A percentile compares a stretch with the other conserved stretches of the same genome.
phyloP scores from a whole-genome alignment of 495 filamentous ascomycete species.

The Penicillium simplicissimum region DNA sequence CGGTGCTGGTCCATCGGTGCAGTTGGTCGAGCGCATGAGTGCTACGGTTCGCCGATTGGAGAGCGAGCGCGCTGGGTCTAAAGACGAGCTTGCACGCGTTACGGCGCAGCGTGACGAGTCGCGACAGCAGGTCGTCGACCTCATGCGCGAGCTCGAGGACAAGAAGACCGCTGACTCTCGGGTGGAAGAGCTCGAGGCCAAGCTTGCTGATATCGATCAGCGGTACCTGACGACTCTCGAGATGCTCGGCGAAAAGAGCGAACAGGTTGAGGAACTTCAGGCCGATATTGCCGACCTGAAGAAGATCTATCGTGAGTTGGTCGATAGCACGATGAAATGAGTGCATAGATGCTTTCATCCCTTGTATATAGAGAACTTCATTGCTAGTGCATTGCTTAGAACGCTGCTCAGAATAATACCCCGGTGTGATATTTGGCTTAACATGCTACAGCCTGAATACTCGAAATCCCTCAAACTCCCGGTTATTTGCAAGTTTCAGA shows the following conservation, averaged over 20 bases:
- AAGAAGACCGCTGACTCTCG: constrained; percentile 59
- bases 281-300: constrained; percentile 92
- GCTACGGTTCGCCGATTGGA: constrained; percentile 88
- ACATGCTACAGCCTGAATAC: no score
- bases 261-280: constrained; percentile 85
- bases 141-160: constrained; percentile 83
- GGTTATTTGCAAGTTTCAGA: no score
- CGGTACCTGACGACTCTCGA: constrained; percentile 89
- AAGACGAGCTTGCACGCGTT: constrained; percentile 81
- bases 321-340: constrained; percentile 78
- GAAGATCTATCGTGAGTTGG: constrained; percentile 89
- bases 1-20: constrained; percentile 88
- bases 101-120: constrained; percentile 85
- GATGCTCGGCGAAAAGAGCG: constrained; percentile 96
- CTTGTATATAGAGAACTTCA: constrained; percentile 6
- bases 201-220: constrained; percentile 57
- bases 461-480: no score
- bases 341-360: background rate
- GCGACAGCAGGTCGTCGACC: constrained; percentile 79
- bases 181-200: constrained; percentile 64
- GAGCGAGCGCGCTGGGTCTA: constrained; percentile 80
- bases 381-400: constrained; percentile 3
- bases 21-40: constrained; percentile 95
- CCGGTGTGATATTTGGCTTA: background rate
- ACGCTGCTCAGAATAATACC: background rate